Evolutionary conservation across 768 basidiomycete genomes (phyloP), one percentile per base, ranked within the genome.

Genomic region (Dioszegia hungarica): DNA sequence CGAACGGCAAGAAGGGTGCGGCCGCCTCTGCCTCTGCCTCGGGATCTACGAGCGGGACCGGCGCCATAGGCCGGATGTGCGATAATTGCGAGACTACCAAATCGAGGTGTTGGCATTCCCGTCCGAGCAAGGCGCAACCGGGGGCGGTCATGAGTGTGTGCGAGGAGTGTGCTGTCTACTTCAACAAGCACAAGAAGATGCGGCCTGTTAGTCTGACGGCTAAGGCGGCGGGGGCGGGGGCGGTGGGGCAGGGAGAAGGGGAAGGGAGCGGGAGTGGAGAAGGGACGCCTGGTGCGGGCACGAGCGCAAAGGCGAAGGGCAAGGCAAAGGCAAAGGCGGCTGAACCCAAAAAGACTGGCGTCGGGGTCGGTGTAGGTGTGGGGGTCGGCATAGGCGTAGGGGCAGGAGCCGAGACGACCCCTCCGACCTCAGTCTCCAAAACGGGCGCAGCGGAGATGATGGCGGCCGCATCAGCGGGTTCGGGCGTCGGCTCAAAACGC

Each of bases 81-180:
- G 60, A 56, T 61, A 70, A 73, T 55, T 73, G 71, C 38, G 63
- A 66, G 17, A 64, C 66, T 5, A 60, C 49, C 17, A 54, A 66
- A 28, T 56, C 59, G 15, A 57, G 39, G 22, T 45, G 55, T 20
- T 73, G 71, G 71, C 28, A 66, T 28, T 60, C 59, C 2, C 70
- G 63, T 56, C 62, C 59, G 27, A 48, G 56, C 56, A 63, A 67
- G 28, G 66, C 67, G n/a, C n/a, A n/a, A n/a, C n/a, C n/a, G 54
- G 71, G 71, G 14, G 61, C 54, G 12, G 56, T 56, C 25, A 57
- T 56, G 41, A 73, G 67, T 31, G 71, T 73, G 14, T 73, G 71
- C 40, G 59, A 73, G 46, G 68, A 68, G 10, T 73, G 71, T 38
- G 71, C 68, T 2, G 37, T 66, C 12, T 73, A 70, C 54, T 73